Evolutionary conservation across 805 yeast species (phyloP).

Genomic region (Metschnikowia similis): DNA sequence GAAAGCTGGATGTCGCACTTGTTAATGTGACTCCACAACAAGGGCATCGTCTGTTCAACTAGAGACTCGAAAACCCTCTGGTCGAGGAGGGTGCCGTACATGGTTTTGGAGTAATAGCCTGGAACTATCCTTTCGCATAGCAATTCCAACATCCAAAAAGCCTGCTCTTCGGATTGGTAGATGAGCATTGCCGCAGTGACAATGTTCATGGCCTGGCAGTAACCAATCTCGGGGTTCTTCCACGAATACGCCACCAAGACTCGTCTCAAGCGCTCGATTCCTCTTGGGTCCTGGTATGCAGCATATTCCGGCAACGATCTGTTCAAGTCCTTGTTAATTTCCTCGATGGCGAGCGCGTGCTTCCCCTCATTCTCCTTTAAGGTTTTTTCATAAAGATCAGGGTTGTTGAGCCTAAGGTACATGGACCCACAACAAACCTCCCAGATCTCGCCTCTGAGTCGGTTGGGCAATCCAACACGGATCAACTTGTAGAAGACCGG

Average conservation of each 20-base stretch:
- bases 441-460: slow-evolving; percentile 95
- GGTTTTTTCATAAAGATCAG: slow-evolving; percentile 54
- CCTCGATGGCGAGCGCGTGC: slow-evolving; percentile 83
- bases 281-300: slow-evolving; percentile 84
- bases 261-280: slow-evolving; percentile 77
- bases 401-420: slow-evolving; percentile 61
- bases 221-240: slow-evolving; percentile 96
- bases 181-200: slow-evolving; percentile 75
- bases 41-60: slow-evolving; percentile 85
- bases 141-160: slow-evolving; percentile 83
- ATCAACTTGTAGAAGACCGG: slow-evolving; percentile 77
- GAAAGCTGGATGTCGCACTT: slow-evolving; percentile 84
- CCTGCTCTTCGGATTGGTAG: slow-evolving; percentile 94
- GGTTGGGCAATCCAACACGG: slow-evolving; percentile 90
- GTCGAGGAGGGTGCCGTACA: slow-evolving; percentile 95
- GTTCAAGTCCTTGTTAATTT: slow-evolving; percentile 92
- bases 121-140: slow-evolving; percentile 85
- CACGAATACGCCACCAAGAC: slow-evolving; percentile 93
- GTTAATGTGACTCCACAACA: slow-evolving; percentile 76
- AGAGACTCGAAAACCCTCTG: slow-evolving; percentile 90
- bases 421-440: slow-evolving; percentile 86
- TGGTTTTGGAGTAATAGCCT: slow-evolving; percentile 93
- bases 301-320: slow-evolving; percentile 94
- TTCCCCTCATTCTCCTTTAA: slow-evolving; percentile 60
- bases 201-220: slow-evolving; percentile 98